phyloP scores from a whole-genome alignment of 192 early-diverging fungal genomes.

The Coemansia erecta region DNA sequence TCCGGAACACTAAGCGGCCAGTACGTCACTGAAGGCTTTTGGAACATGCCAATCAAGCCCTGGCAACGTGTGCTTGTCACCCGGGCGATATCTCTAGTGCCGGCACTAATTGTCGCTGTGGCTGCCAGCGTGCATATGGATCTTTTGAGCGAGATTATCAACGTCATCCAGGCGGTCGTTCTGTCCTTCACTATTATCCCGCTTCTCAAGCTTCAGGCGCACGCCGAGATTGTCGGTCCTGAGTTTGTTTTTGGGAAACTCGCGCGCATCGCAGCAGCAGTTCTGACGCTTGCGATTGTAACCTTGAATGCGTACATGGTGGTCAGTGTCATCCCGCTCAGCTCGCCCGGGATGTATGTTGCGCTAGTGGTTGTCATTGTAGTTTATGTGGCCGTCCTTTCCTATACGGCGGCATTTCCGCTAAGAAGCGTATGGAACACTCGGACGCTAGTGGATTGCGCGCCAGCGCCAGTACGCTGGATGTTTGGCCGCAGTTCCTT shows the following conservation, averaged over 20 bases:
- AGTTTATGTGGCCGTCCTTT: conserved; percentile 24
- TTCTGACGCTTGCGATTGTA: conserved; percentile 35
- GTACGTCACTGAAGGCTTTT: conserved; percentile 87
- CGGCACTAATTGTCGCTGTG: conserved; percentile 62
- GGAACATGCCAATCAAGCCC: conserved; percentile 64
- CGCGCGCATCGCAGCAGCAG: conserved; percentile 12
- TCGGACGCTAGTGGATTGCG: conserved; percentile 28
- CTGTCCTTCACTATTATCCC: conserved; percentile 67
- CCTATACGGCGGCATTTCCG: conserved; percentile 34
- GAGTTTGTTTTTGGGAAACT: conserved; percentile 45
- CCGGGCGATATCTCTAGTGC: conserved; percentile 61
- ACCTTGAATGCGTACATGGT: conserved; percentile 50
- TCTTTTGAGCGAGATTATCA: conserved; percentile 68
- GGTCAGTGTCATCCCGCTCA: conserved; percentile 43
- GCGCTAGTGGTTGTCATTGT: conserved; percentile 29
- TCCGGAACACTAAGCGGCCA: conserved; percentile 90
- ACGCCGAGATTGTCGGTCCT: conserved; percentile 54
- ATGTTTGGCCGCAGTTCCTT: conserved; percentile 29
- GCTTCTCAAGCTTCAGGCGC: conserved; percentile 61
- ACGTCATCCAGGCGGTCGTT: conserved; percentile 68
- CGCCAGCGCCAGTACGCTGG: conserved; percentile 27
- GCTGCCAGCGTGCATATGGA: conserved; percentile 61
- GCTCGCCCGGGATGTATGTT: conserved; percentile 40
- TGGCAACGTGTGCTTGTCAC: conserved; percentile 71
- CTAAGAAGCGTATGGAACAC: conserved; percentile 27